A percentile compares a stretch with the other conserved stretches of the same genome.
These are phyloP conservation scores for Micractinium sp. DNA, from an alignment of 139 green algal genomes.

Conservation along the genomic window DNA sequence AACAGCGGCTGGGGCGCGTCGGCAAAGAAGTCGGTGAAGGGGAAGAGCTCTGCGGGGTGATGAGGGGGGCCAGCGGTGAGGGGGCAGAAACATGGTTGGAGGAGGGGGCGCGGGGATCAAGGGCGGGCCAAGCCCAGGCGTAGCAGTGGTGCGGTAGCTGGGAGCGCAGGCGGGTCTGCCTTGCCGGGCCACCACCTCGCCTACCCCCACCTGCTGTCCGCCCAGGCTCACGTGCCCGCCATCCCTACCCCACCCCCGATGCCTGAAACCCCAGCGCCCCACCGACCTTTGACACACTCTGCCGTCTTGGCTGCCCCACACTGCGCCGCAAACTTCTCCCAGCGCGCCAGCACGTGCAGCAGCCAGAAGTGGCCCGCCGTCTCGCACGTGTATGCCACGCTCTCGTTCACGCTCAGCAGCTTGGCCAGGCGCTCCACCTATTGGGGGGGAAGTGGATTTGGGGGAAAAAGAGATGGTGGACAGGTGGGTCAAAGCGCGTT, in stretches of 20 bases:
- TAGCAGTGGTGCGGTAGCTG: no score
- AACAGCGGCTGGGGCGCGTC: slow-evolving; percentile 85
- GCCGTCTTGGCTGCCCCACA: slow-evolving; percentile 38
- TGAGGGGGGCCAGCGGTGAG: no score
- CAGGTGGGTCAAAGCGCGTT: background rate
- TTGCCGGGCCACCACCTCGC: no score
- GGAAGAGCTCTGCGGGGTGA: slow-evolving; percentile 22
- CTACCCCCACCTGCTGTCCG: background rate
- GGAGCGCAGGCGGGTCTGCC: no score
- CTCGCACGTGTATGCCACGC: slow-evolving; percentile 95
- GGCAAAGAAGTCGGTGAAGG: slow-evolving; percentile 81
- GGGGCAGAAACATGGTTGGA: background rate
- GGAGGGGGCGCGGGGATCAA: background rate
- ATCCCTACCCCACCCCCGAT: background rate
- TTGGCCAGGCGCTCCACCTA: slow-evolving; percentile 83
- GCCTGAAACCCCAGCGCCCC: background rate
- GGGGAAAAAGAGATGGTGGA: background rate
- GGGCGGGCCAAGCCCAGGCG: no score
- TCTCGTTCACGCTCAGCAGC: slow-evolving; percentile 63
- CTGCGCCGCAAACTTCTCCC: slow-evolving; percentile 75
- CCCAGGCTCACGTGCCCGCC: background rate
- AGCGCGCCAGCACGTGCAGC: slow-evolving; percentile 91
- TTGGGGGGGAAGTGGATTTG: background rate
- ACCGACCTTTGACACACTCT: slow-evolving; percentile 28
- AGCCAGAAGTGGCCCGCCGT: slow-evolving; percentile 97